Percentiles rank a stretch among this genome's conserved stretches.
phyloP scores from a whole-genome alignment of 2,329 filamentous ascomycete species.

The Trichophyton equinum region DNA sequence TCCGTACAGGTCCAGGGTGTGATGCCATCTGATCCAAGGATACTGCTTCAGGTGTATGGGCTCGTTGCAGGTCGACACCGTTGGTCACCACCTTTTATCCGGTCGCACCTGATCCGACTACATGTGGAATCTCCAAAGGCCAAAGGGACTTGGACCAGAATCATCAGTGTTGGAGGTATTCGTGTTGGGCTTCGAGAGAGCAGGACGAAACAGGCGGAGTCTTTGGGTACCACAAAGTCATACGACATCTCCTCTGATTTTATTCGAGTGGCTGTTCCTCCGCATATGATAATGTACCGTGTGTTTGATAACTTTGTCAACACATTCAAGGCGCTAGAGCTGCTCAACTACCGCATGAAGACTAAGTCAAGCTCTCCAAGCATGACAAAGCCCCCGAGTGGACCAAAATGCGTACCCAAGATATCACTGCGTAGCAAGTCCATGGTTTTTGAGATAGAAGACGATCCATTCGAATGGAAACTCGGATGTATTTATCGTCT shows the following conservation, averaged over 20 bases:
- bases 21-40: slow-evolving; percentile 75
- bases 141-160: slow-evolving; percentile 68
- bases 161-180: slow-evolving; percentile 70
- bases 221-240: slow-evolving; percentile 58
- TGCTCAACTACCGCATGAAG: slow-evolving; percentile 85
- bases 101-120: slow-evolving; percentile 64
- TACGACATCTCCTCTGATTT: slow-evolving; percentile 77
- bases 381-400: slow-evolving; percentile 70
- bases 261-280: slow-evolving; percentile 74
- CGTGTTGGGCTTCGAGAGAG: slow-evolving; percentile 70
- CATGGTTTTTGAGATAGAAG: slow-evolving; percentile 82
- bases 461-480: slow-evolving; percentile 96
- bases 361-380: slow-evolving; percentile 83
- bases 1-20: slow-evolving; percentile 79
- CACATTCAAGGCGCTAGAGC: slow-evolving; percentile 70
- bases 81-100: slow-evolving; percentile 73
- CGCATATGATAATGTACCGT: slow-evolving; percentile 77
- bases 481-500: slow-evolving; percentile 85
- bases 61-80: slow-evolving; percentile 73
- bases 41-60: slow-evolving; percentile 81
- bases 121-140: slow-evolving; percentile 81
- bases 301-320: slow-evolving; percentile 93
- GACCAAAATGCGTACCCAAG: slow-evolving; percentile 74
- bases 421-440: slow-evolving; percentile 70
- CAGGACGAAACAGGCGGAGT: slow-evolving; percentile 53